phyloP scores from a whole-genome alignment of 2,329 filamentous ascomycete species.

The Chalara sp. region DNA sequence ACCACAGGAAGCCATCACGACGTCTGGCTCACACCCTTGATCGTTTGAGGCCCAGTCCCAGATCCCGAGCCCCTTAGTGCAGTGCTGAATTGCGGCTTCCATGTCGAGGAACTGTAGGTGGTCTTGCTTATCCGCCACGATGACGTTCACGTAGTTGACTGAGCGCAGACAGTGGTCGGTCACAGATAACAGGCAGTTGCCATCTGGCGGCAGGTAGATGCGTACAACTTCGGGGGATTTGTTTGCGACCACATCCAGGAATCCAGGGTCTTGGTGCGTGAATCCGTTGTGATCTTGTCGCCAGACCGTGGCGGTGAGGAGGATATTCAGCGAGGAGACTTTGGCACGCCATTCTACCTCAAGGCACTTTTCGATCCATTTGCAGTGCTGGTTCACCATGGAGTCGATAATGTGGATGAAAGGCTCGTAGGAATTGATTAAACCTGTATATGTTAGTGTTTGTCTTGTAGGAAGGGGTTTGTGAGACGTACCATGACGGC shows the following conservation, averaged over 20 bases:
- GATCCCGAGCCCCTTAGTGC: slow-evolving; percentile 72
- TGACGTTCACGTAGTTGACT: slow-evolving; percentile 73
- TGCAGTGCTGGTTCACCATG: slow-evolving; percentile 83
- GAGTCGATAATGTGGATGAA: slow-evolving; percentile 80
- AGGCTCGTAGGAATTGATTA: slow-evolving; percentile 67
- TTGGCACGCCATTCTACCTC: slow-evolving; percentile 72
- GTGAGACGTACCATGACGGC: slow-evolving; percentile 57
- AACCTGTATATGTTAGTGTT: not conserved
- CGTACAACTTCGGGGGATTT: slow-evolving; percentile 75
- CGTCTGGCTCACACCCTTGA: slow-evolving; percentile 58
- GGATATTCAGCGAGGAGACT: slow-evolving; percentile 70
- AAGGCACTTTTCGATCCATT: slow-evolving; percentile 77
- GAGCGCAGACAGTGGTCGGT: slow-evolving; percentile 71
- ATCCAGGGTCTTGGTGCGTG: slow-evolving; percentile 74
- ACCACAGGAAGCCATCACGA: slow-evolving; percentile 71
- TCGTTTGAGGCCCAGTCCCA: slow-evolving; percentile 74
- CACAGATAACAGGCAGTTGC: slow-evolving; percentile 68
- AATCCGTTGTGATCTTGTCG: slow-evolving; percentile 80
- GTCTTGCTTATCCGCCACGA: slow-evolving; percentile 74
- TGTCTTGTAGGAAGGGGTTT: too few relatives aligned
- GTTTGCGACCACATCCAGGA: slow-evolving; percentile 73
- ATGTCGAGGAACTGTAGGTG: slow-evolving; percentile 71
- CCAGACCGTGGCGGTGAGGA: slow-evolving; percentile 74
- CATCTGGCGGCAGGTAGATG: slow-evolving; percentile 75
- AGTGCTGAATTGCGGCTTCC: slow-evolving; percentile 67